These are phyloP conservation scores for Sarocladium brachiariae DNA, from an alignment of 2,329 filamentous ascomycete genomes.

Conservation along the genomic window DNA sequence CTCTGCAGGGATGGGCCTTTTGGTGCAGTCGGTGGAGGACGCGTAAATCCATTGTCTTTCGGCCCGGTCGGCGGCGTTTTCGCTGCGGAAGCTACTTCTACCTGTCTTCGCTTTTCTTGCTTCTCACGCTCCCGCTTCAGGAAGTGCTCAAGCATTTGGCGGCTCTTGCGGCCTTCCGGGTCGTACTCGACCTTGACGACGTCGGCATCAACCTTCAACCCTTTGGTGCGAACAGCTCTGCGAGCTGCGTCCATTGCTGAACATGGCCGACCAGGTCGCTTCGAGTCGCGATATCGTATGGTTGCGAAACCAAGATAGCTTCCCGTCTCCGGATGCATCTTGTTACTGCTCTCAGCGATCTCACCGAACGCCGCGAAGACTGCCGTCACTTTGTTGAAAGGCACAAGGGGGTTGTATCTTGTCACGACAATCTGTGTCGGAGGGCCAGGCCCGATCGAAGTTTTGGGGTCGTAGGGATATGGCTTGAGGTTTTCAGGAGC, in stretches of 20 bases:
- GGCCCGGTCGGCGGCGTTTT: constrained; percentile 29
- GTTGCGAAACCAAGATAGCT: constrained; percentile 91
- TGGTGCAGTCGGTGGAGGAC: constrained; percentile 74
- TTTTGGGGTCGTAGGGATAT: constrained; percentile 73
- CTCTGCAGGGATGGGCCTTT: constrained; percentile 68
- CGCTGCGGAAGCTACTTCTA: constrained; percentile 20
- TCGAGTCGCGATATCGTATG: constrained; percentile 76
- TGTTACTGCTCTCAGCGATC: constrained; percentile 85
- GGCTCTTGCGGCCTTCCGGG: constrained; percentile 77
- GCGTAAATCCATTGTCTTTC: constrained; percentile 23
- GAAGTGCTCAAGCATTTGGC: constrained; percentile 67
- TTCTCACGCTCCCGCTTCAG: constrained; percentile 63
- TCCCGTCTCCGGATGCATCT: constrained; percentile 89
- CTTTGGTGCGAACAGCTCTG: constrained; percentile 68
- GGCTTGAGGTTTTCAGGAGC: constrained; percentile 74
- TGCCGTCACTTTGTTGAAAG: constrained; percentile 68
- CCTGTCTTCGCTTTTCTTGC: constrained; percentile 33
- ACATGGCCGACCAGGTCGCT: constrained; percentile 39
- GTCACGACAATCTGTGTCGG: constrained; percentile 87
- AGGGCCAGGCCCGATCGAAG: constrained; percentile 81
- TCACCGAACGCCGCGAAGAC: constrained; percentile 79
- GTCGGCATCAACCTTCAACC: constrained; percentile 71
- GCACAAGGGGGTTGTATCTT: constrained; percentile 89
- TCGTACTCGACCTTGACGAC: constrained; percentile 81
- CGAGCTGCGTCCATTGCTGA: constrained; percentile 76